Base-by-base conservation (phyloP, 208 protist species). In the Acanthamoeba culbertsoni region DNA sequence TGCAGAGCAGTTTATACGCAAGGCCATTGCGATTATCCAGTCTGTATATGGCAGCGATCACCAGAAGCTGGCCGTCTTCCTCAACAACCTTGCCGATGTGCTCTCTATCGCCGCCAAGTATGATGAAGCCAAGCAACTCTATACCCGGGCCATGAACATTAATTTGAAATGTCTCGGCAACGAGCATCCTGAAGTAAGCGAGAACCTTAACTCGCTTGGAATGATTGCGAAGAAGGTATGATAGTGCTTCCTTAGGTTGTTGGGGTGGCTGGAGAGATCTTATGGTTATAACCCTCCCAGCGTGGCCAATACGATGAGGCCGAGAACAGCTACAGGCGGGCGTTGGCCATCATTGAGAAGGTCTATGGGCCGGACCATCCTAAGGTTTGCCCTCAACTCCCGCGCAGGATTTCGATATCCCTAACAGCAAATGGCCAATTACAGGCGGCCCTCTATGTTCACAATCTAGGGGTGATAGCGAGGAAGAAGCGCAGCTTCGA, bases 141-240 rank as follows among this genome's bases (percentile, higher is more conserved):
- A 77, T 26, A 40, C 7, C 0, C 42, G 62, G 48, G 53, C 59
- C 62, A 51, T 92, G 43, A 28, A 33, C 0, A 92, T 92, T 23
- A 92, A 92, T 59, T 37, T 31, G 18, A 73, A 75, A 28, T 82
- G 42, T 31, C 88, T 92, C 12, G 88, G 88, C 6, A 28, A 26
- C 2, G 62, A 75, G 3, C 88, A 92, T 33, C 88, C 88, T 16
- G 88, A 92, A 42, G 57, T 92, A 18, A 65, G 46, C 46, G 88
- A 92, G 68, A 92, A 92, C 42, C 68, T 92, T 35, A 92, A 92
- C 62, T 51, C 88, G 26, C 62, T 92, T 0, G 88, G 88, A 42
- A 92, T 82, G 88, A 84, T 92, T 4, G 62, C 42, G 6, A 92
- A 92, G 62, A 92, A 75, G 57, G 48, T 68, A 43, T 18, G 26